Evolutionary conservation across 1,284 basidiomycete species (phyloP), one percentile per base, ranked within the genome.

Genomic region (Naganishia sp.): DNA sequence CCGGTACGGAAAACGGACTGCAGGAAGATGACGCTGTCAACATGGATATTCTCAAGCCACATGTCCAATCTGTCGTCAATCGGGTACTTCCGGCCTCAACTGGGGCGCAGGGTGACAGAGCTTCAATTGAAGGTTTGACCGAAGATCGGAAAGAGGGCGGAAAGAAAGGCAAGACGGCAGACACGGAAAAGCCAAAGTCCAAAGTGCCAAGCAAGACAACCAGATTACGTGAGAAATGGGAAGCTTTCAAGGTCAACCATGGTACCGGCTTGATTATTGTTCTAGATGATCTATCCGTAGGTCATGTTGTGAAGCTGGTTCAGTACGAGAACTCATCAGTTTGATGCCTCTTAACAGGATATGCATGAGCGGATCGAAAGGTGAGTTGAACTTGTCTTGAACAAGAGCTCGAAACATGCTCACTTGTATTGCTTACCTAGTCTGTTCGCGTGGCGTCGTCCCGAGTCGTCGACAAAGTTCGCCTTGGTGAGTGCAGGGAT

Each of bases 361-460:
- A 56, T 70, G 11, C 69, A 70, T 48, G 70, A 71, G 48, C 68
- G 70, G 45, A 54, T 70, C 18, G 68, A 69, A 55, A 71, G 70
- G 70, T 71, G 33, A 31, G 68, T 44, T 18, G 21, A 10, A 7
- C n/a, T 21, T 18, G 3, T 11, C 18, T 42, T 11, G 18, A 6
- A 49, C 11, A 49, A 49, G 6, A 21, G 21, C 21, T 49, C 21
- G 18, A 15, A 18, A 23, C 11, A 25, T 13, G 48, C 45, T 46
- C 9, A 46, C 15, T 28, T 46, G 13, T 25, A 7, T 52, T 39
- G 36, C 10, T 28, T 25, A 2, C 18, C 50, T 44, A 71, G 70
- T 45, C 54, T 71, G 25, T 71, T 68, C 43, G 53, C 69, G 5
- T 71, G 70, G 70, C 52, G 68, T 44, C 53, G 60, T 6, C 64